These are phyloP conservation scores for Botryotinia convoluta DNA, from an alignment of 2,329 filamentous ascomycete species.

Conservation along the genomic window DNA sequence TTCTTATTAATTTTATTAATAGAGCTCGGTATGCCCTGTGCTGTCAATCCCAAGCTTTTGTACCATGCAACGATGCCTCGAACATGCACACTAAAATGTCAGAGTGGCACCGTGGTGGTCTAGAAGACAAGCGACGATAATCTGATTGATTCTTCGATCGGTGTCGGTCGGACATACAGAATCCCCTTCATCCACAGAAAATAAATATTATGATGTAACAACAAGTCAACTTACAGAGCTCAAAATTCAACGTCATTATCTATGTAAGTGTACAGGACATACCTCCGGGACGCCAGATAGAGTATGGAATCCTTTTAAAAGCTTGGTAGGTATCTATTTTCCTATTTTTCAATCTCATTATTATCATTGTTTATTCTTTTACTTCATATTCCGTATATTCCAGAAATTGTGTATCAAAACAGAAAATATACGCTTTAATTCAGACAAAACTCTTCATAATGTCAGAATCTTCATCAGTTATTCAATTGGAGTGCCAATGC, in stretches of 20 bases:
- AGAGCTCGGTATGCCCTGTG: conserved; percentile 2
- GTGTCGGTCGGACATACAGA: neutral
- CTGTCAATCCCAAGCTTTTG: neutral
- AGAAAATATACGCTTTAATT: too few relatives aligned
- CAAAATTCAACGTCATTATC: conserved; percentile 8
- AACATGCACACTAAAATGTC: neutral
- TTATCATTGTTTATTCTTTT: neutral
- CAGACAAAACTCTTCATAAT: conserved; percentile 1
- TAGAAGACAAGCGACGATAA: neutral
- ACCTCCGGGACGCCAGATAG: neutral
- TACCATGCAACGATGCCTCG: neutral
- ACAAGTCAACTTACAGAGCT: neutral
- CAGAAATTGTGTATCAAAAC: neutral
- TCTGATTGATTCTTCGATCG: neutral
- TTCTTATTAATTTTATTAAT: neutral
- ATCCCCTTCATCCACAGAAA: neutral
- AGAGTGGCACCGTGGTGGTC: neutral
- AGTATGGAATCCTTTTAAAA: neutral
- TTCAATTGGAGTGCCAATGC: conserved; percentile 53
- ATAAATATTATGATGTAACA: conserved; percentile 15
- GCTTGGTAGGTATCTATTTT: conserved; percentile 6
- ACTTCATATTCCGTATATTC: neutral
- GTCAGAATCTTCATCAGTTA: conserved; percentile 40
- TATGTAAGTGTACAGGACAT: conserved; percentile 7
- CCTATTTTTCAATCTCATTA: neutral